A percentile compares a stretch with the other conserved stretches of the same genome.
These are phyloP conservation scores for Pythium scleroteichum DNA, from an alignment of 352 stramenopile genomes.

Conservation along the genomic window DNA sequence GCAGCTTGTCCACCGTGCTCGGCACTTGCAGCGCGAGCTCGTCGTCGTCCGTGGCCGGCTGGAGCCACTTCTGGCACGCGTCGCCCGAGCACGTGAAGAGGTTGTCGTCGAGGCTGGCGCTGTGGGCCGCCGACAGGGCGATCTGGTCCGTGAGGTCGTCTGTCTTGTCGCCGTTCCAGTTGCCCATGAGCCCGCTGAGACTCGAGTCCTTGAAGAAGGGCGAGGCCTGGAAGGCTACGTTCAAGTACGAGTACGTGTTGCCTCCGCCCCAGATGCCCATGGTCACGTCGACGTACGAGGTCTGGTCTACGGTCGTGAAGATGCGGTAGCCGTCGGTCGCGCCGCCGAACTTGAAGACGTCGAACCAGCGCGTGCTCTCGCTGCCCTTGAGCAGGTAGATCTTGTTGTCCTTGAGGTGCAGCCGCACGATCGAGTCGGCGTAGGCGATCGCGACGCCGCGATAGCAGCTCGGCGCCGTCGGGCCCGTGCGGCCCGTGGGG, in stretches of 20 bases:
- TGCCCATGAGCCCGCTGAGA: slow-evolving; percentile 28
- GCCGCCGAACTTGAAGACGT: slow-evolving; percentile 23
- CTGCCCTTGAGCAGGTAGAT: slow-evolving; percentile 19
- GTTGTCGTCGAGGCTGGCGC: slow-evolving; percentile 19
- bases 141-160: slow-evolving; percentile 25
- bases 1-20: not conserved
- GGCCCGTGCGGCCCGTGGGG: not conserved
- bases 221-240: slow-evolving; percentile 29
- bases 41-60: not conserved
- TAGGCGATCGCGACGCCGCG: slow-evolving; percentile 27
- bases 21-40: not conserved
- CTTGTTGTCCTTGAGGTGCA: slow-evolving; percentile 27
- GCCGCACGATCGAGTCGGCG: slow-evolving; percentile 22
- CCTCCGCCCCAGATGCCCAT: slow-evolving; percentile 24
- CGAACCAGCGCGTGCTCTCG: slow-evolving; percentile 16
- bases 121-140: slow-evolving; percentile 13
- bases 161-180: slow-evolving; percentile 29
- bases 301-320: slow-evolving; percentile 25
- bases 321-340: slow-evolving; percentile 29
- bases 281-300: slow-evolving; percentile 32
- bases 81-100: slow-evolving; percentile 25
- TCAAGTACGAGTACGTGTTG: slow-evolving; percentile 30
- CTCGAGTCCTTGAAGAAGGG: slow-evolving; percentile 27
- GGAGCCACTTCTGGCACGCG: not conserved
- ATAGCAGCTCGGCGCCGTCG: slow-evolving; percentile 23